Evolutionary conservation across 148 eudicot species (phyloP).

Genomic region (Rhododendron molle): DNA sequence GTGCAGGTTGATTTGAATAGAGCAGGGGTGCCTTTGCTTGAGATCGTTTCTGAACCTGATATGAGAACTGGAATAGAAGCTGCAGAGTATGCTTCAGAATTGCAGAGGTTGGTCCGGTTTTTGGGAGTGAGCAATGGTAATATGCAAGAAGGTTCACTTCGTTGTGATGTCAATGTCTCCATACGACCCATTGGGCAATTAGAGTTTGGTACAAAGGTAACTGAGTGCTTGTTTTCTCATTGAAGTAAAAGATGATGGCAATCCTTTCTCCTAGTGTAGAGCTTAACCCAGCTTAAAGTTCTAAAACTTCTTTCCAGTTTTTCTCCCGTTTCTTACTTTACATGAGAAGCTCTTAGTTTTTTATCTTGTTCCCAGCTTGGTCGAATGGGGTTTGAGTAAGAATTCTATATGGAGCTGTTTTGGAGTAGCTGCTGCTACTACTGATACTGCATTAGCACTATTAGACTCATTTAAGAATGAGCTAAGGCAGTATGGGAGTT

Average conservation of each 20-base stretch:
- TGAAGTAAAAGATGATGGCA: background rate
- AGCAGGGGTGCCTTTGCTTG: slow-evolving; percentile 97
- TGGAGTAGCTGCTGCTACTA: background rate
- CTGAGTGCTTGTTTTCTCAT: background rate
- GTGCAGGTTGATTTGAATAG: slow-evolving; percentile 92
- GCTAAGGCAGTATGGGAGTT: background rate
- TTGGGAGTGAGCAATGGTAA: slow-evolving; percentile 94
- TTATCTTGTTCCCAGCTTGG: background rate
- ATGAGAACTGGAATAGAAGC: slow-evolving; percentile 97
- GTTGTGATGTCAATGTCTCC: slow-evolving; percentile 91
- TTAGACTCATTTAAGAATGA: background rate
- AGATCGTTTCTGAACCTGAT: slow-evolving; percentile 99
- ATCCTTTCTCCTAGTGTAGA: background rate
- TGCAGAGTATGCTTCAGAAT: slow-evolving; percentile 94
- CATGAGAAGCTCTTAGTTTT: background rate
- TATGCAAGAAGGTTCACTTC: slow-evolving; percentile 98
- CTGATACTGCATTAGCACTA: background rate
- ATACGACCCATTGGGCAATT: slow-evolving; percentile 77
- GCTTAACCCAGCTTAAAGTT: background rate
- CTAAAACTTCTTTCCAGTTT: background rate
- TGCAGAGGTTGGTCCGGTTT: slow-evolving; percentile 91
- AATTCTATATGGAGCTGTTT: background rate
- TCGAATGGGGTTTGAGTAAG: background rate
- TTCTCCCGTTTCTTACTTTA: background rate
- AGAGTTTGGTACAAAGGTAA: slow-evolving; percentile 95